A percentile compares a stretch with the other conserved stretches of the same genome.
phyloP scores from a whole-genome alignment of 208 protist genomes.

The Crithidia sp. region DNA sequence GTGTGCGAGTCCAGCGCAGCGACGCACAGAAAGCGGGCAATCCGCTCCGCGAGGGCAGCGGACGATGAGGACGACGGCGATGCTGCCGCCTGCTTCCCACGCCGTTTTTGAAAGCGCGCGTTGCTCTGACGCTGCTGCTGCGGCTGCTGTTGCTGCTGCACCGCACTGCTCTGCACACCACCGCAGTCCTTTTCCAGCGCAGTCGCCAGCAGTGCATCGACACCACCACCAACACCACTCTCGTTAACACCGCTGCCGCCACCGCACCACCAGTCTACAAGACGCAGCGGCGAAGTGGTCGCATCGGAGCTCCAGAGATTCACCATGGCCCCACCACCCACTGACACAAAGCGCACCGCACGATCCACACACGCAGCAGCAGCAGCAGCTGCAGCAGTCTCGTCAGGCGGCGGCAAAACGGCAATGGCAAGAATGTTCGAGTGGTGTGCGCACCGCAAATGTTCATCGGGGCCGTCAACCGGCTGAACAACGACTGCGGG shows the following conservation, averaged over 20 bases:
- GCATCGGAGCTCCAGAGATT: constrained; percentile 22
- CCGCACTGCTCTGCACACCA: no score
- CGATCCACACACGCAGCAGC: not conserved
- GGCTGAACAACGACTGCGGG: not conserved
- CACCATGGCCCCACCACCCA: constrained; percentile 45
- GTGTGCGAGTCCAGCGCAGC: constrained; percentile 21
- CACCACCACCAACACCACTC: no score
- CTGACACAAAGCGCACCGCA: constrained; percentile 55
- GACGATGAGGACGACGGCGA: constrained; percentile 1
- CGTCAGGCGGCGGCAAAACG: constrained; percentile 18
- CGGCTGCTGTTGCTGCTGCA: not conserved
- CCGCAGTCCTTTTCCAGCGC: no score
- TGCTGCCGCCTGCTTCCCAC: not conserved
- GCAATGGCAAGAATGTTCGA: constrained; percentile 77
- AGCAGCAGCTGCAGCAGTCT: not conserved
- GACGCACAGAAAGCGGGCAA: constrained; percentile 68
- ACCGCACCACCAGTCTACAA: constrained; percentile 35
- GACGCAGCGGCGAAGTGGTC: constrained; percentile 11
- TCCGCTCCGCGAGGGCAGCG: constrained; percentile 28
- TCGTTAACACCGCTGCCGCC: not conserved
- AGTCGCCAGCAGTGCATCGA: no score
- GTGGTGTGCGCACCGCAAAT: constrained; percentile 71
- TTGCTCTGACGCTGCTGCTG: not conserved
- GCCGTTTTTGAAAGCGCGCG: constrained; percentile 17
- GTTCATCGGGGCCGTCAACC: constrained; percentile 18